Evolutionary conservation across 305 asterid species (phyloP).

Genomic region (Ajuga reptans): DNA sequence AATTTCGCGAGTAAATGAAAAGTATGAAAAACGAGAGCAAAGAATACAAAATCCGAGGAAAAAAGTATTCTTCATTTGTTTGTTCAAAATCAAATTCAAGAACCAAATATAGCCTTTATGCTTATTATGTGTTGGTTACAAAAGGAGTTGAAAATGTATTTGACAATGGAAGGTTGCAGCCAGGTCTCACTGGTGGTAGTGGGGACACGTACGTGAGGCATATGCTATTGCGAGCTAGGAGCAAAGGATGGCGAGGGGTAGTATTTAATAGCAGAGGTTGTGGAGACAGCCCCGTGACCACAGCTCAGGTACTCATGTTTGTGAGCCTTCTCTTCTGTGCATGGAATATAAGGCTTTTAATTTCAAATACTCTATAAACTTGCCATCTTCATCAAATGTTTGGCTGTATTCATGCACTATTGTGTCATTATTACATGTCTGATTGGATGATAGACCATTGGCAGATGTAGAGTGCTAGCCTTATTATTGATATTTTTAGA

Average conservation of each 20-base stretch:
- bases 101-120: background rate
- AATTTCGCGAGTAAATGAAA: background rate
- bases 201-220: conserved; percentile 74
- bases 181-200: conserved; percentile 95
- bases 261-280: conserved; percentile 94
- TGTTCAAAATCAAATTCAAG: background rate
- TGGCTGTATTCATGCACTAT: background rate
- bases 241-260: conserved; percentile 72
- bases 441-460: background rate
- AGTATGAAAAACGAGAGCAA: background rate
- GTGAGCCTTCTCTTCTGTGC: background rate
- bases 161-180: conserved; percentile 49
- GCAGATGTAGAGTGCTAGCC: background rate
- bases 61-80: background rate
- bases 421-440: conserved; percentile 4
- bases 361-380: background rate
- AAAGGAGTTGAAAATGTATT: background rate
- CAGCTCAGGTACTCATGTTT: conserved; percentile 62
- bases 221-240: conserved; percentile 70
- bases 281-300: conserved; percentile 82
- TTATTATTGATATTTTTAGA: background rate
- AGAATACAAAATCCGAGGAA: background rate
- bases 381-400: conserved; percentile 2
- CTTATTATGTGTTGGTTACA: background rate
- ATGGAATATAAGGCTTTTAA: background rate